phyloP scores from a whole-genome alignment of 345 rosid genomes.

The Citrus inodora region DNA sequence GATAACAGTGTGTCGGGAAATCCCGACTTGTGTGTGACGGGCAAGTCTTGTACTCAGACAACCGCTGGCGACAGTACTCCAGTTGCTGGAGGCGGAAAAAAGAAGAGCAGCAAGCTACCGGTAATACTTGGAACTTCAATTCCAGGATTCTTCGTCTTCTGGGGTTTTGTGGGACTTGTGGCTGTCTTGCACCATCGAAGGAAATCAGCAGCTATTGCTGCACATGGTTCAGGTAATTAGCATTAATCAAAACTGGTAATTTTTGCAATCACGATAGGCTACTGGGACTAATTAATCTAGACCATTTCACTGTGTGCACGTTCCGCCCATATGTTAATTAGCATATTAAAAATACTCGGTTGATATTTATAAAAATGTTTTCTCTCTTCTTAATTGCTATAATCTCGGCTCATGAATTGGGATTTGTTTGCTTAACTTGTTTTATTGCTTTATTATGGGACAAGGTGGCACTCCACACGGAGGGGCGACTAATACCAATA shows the following conservation, averaged over 20 bases:
- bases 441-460: too few species aligned
- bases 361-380: too few species aligned
- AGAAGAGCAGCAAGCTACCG: conserved; percentile 31
- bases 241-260: too few species aligned
- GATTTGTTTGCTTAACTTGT: too few species aligned
- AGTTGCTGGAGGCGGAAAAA: not conserved
- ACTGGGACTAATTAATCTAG: too few species aligned
- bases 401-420: too few species aligned
- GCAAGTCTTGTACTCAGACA: conserved; percentile 23
- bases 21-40: conserved; percentile 34
- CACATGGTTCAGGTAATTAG: conserved; percentile 11
- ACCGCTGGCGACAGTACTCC: not conserved
- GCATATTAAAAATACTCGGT: too few species aligned
- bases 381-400: too few species aligned
- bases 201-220: conserved; percentile 29
- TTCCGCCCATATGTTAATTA: too few species aligned
- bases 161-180: conserved; percentile 25
- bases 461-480: conserved; percentile 8
- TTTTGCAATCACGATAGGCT: too few species aligned
- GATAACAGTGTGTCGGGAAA: conserved; percentile 33
- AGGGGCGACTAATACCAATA: not conserved
- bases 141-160: conserved; percentile 30
- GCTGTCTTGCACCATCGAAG: conserved; percentile 27
- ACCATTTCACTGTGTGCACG: too few species aligned
- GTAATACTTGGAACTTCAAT: conserved; percentile 38